phyloP scores from a whole-genome alignment of 2,329 filamentous ascomycete genomes.

The Pseudopyricularia cyperi region DNA sequence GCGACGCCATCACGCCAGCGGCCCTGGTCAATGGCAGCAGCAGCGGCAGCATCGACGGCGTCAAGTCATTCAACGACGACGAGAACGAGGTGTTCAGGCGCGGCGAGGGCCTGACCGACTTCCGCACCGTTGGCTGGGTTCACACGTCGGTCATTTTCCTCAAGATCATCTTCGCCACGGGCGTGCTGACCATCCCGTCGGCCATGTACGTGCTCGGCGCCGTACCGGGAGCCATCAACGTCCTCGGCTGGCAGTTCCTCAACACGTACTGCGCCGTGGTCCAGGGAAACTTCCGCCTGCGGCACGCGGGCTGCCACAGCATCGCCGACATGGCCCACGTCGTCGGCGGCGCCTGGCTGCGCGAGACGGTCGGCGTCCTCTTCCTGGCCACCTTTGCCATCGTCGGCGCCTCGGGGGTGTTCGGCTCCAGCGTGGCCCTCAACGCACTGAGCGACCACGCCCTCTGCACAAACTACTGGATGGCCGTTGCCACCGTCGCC shows the following conservation, averaged over 20 bases:
- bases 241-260: conserved; percentile 41
- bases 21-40: not conserved
- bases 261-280: conserved; percentile 26
- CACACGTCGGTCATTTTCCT: conserved; percentile 33
- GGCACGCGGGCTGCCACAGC: conserved; percentile 23
- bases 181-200: conserved; percentile 48
- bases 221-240: conserved; percentile 75
- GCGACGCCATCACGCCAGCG: not conserved
- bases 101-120: conserved; percentile 14
- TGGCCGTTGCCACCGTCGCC: conserved; percentile 35
- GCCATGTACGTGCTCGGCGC: conserved; percentile 71
- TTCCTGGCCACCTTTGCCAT: conserved; percentile 18
- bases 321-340: conserved; percentile 43
- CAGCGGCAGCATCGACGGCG: not conserved
- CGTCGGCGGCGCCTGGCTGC: conserved; percentile 36
- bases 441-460: conserved; percentile 47
- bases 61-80: not conserved
- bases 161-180: conserved; percentile 33
- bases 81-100: not conserved
- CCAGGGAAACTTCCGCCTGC: conserved; percentile 24
- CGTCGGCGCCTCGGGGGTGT: conserved; percentile 32
- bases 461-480: conserved; percentile 45
- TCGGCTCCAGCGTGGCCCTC: conserved; percentile 43
- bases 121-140: conserved; percentile 33
- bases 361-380: conserved; percentile 38